Base-by-base conservation (phyloP, 2,329 filamentous ascomycete genomes). In the Sporothrix variecibatus region DNA sequence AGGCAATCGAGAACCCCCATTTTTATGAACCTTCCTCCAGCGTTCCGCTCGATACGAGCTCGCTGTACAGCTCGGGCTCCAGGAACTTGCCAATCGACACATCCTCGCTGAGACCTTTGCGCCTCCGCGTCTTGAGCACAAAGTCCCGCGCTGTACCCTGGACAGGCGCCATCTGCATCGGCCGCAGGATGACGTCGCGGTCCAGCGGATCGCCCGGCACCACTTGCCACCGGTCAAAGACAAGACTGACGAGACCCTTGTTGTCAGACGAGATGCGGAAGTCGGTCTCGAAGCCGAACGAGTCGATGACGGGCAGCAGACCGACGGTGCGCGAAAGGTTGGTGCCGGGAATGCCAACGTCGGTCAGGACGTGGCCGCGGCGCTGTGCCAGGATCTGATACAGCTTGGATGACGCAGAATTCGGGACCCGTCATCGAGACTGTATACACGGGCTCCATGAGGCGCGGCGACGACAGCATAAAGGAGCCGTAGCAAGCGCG, bases 221-320 rank as follows among this genome's bases (percentile, higher is more conserved):
- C 76, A 98, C 94, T 80, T 89, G 94, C 96, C 96, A 99, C 77
- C 93, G 91, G 81, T 99, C 96, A 82, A 99, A 99, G 15, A 97
- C 94, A 49, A 99, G 87, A 78, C 92, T 94, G 72, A 98, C 91
- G 80, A 94, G 95, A 73, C 95, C 94, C 81, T 94, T 92, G 71
- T 96, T 95, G 85, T 98, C 94, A 0, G 95, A 98, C 83, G 97
- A 95, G 80, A 98, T 98, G 76, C 96, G 89, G 74, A 99, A 87
- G 84, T 99, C 96, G 17, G 96, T 98, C 86, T 99, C 96, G 83
- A 99, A 98, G 26, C 96, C 96, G 80, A 99, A 99, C 40, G 92
- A 94, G 85, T 99, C 96, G 80, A 99, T 97, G 75, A 98, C 96
- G 11, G 96, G 96, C 73, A 99, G 91, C 69, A 98, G 87, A 3